Evolutionary conservation across 108 stramenopile genomes (phyloP).

Genomic region (Halocafeteria seosinensis): DNA sequence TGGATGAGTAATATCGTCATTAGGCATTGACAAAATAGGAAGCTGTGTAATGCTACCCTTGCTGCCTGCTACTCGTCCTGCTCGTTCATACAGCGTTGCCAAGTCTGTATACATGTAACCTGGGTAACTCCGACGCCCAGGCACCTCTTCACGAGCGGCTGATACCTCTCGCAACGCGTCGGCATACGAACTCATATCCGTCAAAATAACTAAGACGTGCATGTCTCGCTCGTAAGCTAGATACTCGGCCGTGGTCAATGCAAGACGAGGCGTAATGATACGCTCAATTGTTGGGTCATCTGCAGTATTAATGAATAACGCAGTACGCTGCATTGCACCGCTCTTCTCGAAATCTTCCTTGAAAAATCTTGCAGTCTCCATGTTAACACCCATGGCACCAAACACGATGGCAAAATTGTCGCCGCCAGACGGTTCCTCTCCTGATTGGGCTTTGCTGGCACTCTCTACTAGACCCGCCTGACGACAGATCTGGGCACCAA

Average conservation of each 20-base stretch:
- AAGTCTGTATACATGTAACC: constrained; percentile 99
- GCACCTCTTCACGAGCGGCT: constrained; percentile 96
- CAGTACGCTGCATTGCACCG: constrained; percentile 96
- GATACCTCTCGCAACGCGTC: constrained; percentile 98
- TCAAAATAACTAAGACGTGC: constrained; percentile 94
- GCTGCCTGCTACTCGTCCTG: constrained; percentile 90
- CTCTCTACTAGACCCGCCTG: constrained; percentile 90
- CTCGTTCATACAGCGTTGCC: constrained; percentile 96
- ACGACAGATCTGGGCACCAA: constrained; percentile 96
- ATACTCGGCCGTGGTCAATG: constrained; percentile 94
- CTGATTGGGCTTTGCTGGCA: too few species aligned
- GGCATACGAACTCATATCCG: constrained; percentile 97
- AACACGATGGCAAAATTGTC: constrained; percentile 99
- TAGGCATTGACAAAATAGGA: constrained; percentile 99
- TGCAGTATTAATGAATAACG: constrained; percentile 92
- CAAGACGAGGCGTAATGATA: constrained; percentile 96
- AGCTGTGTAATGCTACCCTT: constrained; percentile 98
- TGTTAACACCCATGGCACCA: constrained; percentile 99
- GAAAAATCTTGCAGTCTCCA: constrained; percentile 99
- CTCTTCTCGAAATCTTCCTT: constrained; percentile 92
- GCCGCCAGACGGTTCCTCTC: too few species aligned
- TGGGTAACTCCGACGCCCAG: constrained; percentile 97
- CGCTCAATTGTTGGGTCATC: constrained; percentile 99
- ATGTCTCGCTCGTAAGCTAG: constrained; percentile 97
- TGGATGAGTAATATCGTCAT: constrained; percentile 99